A percentile compares a stretch with the other conserved stretches of the same genome.
Evolutionary conservation across 208 protist species (phyloP).

Genomic region (Crithidia brevicula): DNA sequence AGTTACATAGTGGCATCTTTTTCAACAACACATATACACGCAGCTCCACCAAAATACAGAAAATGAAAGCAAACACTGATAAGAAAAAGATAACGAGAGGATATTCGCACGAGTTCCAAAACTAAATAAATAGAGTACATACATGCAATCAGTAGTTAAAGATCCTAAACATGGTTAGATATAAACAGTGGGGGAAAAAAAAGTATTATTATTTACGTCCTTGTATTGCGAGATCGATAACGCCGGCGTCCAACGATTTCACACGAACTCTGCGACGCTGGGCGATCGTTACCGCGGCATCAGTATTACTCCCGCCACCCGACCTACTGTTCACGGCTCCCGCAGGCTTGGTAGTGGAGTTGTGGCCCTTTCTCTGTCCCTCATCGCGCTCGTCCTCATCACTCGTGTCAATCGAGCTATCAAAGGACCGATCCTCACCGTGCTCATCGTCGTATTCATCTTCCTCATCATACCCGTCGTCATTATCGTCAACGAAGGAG

Average conservation of each 20-base stretch:
- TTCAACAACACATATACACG: too few relatives aligned
- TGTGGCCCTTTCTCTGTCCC: neutral
- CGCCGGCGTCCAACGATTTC: neutral
- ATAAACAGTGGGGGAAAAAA: too few relatives aligned
- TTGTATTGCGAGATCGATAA: neutral
- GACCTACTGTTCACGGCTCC: too few relatives aligned
- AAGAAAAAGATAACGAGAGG: too few relatives aligned
- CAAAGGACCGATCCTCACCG: neutral
- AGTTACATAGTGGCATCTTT: too few relatives aligned
- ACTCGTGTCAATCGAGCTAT: neutral
- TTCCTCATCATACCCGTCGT: neutral
- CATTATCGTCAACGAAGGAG: neutral
- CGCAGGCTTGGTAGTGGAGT: neutral
- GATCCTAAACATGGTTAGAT: too few relatives aligned
- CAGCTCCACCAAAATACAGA: too few relatives aligned
- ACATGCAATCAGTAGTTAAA: too few relatives aligned
- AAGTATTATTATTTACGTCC: neutral
- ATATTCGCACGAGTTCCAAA: too few relatives aligned
- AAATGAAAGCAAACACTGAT: too few relatives aligned
- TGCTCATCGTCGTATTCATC: too few relatives aligned
- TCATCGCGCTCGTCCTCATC: neutral
- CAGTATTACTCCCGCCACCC: too few relatives aligned
- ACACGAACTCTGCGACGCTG: slow-evolving; percentile 1
- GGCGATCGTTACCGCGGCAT: slow-evolving; percentile 9
- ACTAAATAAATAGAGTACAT: neutral